Evolutionary conservation across 2,329 filamentous ascomycete species (phyloP).

Genomic region (Alternaria longipes): DNA sequence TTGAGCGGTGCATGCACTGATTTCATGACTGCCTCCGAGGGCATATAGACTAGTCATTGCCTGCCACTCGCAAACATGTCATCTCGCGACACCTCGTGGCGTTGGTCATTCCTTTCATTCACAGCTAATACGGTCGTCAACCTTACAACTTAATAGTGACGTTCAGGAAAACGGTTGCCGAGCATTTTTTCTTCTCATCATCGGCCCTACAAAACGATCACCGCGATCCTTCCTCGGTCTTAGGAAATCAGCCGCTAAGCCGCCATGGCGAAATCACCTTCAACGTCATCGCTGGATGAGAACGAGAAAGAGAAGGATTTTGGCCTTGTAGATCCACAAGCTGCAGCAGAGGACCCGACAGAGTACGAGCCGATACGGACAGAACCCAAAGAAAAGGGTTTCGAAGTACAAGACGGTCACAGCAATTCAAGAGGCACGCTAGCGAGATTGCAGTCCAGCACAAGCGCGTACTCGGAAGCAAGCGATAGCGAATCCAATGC

Average conservation of each 20-base stretch:
- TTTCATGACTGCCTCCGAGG: slow-evolving; percentile 31
- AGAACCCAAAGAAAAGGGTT: slow-evolving; percentile 48
- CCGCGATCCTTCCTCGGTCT: slow-evolving; percentile 5
- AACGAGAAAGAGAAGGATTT: slow-evolving; percentile 51
- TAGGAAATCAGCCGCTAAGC: slow-evolving; percentile 8
- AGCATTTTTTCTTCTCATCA: not conserved
- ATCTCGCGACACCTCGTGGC: slow-evolving; percentile 12
- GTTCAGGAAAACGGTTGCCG: not conserved
- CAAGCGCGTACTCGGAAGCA: slow-evolving; percentile 39
- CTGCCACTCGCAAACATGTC: slow-evolving; percentile 19
- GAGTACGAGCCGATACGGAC: slow-evolving; percentile 51
- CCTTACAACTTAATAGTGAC: not conserved
- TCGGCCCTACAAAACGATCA: slow-evolving; percentile 9
- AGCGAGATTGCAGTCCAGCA: slow-evolving; percentile 40
- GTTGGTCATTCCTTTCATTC: slow-evolving; percentile 6
- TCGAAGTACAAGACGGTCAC: slow-evolving; percentile 34
- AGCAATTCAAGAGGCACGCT: slow-evolving; percentile 31
- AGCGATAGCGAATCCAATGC: slow-evolving; percentile 42
- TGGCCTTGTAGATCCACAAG: slow-evolving; percentile 47
- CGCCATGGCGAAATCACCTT: slow-evolving; percentile 30
- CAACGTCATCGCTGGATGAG: slow-evolving; percentile 35
- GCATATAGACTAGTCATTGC: slow-evolving; percentile 30
- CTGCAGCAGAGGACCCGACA: slow-evolving; percentile 44
- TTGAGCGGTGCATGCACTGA: slow-evolving; percentile 24
- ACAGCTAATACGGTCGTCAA: not conserved